These are phyloP conservation scores for Imleria badia DNA, from an alignment of 768 basidiomycete genomes.

Conservation along the genomic window DNA sequence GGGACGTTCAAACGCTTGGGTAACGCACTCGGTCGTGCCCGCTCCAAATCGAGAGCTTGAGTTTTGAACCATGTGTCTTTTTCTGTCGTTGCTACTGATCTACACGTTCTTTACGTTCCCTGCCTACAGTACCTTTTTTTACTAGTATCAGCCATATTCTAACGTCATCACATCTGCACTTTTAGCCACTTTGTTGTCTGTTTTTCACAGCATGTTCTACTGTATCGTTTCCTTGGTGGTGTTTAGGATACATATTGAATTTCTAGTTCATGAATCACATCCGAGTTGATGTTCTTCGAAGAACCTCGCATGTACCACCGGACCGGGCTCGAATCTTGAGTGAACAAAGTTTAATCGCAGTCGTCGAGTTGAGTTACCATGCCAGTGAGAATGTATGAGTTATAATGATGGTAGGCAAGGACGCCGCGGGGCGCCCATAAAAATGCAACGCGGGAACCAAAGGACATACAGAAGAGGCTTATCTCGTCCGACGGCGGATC, in stretches of 20 bases:
- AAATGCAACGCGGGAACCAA: background rate
- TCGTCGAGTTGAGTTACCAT: slow-evolving; percentile 9
- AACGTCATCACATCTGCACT: slow-evolving; percentile 4
- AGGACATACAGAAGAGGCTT: too few relatives aligned
- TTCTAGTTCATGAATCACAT: background rate
- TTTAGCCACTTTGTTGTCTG: background rate
- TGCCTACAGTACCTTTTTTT: slow-evolving; percentile 10
- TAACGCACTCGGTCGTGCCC: slow-evolving; percentile 19
- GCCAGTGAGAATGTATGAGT: background rate
- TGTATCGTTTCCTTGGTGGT: slow-evolving; percentile 14
- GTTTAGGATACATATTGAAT: slow-evolving; percentile 1
- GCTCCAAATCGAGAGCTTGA: slow-evolving; percentile 23
- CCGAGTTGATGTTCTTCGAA: background rate
- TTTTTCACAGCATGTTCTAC: slow-evolving; percentile 4
- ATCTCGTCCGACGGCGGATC: background rate
- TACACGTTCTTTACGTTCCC: slow-evolving; percentile 6
- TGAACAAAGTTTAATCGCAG: slow-evolving; percentile 14
- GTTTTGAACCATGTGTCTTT: background rate
- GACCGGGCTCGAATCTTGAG: background rate
- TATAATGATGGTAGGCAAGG: slow-evolving; percentile 23
- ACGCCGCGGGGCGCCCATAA: background rate
- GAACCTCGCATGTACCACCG: background rate
- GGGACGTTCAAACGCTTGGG: slow-evolving; percentile 22
- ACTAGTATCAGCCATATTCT: slow-evolving; percentile 13
- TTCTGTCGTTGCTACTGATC: slow-evolving; percentile 2